Conservation (phyloP, 1,284 basidiomycete species). For the Wallemia ichthyophaga region DNA sequence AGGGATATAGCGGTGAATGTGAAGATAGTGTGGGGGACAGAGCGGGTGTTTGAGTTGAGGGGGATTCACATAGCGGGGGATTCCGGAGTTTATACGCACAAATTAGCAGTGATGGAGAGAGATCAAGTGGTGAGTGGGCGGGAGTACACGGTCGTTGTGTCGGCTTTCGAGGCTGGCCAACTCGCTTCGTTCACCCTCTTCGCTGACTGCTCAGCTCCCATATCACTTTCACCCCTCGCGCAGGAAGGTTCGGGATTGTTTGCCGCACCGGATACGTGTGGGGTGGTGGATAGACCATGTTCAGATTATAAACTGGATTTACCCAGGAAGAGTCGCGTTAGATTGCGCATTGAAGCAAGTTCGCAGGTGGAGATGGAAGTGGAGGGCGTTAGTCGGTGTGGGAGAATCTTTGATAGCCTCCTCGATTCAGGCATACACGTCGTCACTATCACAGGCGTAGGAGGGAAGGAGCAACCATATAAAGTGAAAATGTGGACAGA, state of each 20-base stretch:
- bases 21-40: constrained; percentile 38
- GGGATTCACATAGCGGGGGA: constrained; percentile 27
- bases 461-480: neutral
- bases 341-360: neutral
- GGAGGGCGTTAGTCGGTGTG: too few species aligned
- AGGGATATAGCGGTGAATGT: constrained; percentile 45
- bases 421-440: too few species aligned
- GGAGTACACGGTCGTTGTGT: constrained; percentile 49
- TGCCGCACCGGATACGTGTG: neutral
- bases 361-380: too few species aligned
- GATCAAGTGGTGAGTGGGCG: constrained; percentile 28
- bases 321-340: neutral
- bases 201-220: constrained; percentile 27
- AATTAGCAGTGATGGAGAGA: constrained; percentile 28
- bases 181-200: constrained; percentile 32
- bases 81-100: constrained; percentile 56
- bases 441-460: too few species aligned
- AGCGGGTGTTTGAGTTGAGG: constrained; percentile 22
- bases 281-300: neutral
- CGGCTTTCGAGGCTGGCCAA: constrained; percentile 44
- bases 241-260: constrained; percentile 83
- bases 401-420: too few species aligned
- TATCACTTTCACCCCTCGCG: constrained; percentile 16
- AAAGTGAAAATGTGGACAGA: neutral
- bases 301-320: neutral